Base-by-base conservation (phyloP, 2,329 filamentous ascomycete species). In the Orbilia oligospora region DNA sequence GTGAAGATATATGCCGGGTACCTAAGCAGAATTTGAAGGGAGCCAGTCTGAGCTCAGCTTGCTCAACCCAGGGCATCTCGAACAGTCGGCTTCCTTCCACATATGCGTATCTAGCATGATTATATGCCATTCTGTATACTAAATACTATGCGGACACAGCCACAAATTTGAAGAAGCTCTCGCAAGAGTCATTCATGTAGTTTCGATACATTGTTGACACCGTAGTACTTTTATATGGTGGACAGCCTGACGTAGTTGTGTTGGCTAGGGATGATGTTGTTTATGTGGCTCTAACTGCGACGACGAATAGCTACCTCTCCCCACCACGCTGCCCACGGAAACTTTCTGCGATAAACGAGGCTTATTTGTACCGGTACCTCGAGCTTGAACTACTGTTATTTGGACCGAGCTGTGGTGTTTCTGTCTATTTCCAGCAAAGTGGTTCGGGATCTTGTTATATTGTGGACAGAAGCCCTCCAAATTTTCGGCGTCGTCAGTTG, bases 231-330 rank as follows among this genome's bases (percentile, higher is more conserved):
- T 56, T 68, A 68, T 53, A 44, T 48, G 12, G 49, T 22, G 24
- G 16, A 16, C 24, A 8, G 33, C 16, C 18, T 44, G 27, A 24
- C 30, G 18, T 51, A 24, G 38, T 49, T 77, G 73, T 71, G 73
- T 77, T 77, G 73, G 20, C 61, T 33, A 67, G 51, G 51, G 67
- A 77, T 77, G 67, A 77, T 77, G 73, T 77, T 77, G 73, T 77
- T 77, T 77, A 77, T 77, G 73, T 77, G 73, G 73, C 73, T 71
- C 73, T 58, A 71, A 71, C 73, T 38, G 27, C 49, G 24, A n/a
- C 49, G 30, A 38, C 41, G 44, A 27, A 30, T 24, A 27, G 24
- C 33, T 38, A 65, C 72, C 18, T 49, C 56, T 67, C 73, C 67
- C 72, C 72, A 61, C 72, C 72, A 71, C 20, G 51, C 53, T n/a